These are phyloP conservation scores for Flaveria bidentis DNA, from an alignment of 129 eudicot species.

Conservation along the genomic window DNA sequence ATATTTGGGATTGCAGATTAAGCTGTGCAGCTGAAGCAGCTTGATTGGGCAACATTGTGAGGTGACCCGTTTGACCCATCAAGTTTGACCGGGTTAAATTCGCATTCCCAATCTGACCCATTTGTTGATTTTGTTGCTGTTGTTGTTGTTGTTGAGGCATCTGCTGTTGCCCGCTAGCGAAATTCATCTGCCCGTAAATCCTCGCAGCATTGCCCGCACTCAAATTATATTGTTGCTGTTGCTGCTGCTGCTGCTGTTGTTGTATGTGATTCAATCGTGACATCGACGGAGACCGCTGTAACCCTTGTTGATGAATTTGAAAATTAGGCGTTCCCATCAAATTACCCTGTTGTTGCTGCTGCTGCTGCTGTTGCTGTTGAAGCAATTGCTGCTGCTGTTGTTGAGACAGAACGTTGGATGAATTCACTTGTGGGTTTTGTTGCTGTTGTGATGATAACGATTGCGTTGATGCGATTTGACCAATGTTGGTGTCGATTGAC, in stretches of 20 bases:
- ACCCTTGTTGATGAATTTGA: conserved; percentile 54
- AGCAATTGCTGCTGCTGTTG: conserved; percentile 41
- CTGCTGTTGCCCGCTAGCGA: conserved; percentile 41
- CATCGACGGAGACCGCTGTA: conserved; percentile 60
- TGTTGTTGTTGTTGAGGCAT: conserved; percentile 45
- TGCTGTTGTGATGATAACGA: conserved; percentile 35
- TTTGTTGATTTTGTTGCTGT: conserved; percentile 49
- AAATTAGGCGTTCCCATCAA: conserved; percentile 42
- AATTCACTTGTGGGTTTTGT: conserved; percentile 12
- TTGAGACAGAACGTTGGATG: conserved; percentile 37
- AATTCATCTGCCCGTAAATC: conserved; percentile 71
- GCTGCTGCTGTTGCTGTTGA: conserved; percentile 41
- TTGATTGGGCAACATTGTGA: conserved; percentile 72
- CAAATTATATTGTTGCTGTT: conserved; percentile 29
- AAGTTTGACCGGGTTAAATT: conserved; percentile 53
- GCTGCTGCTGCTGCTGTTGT: conserved; percentile 38
- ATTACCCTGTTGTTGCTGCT: conserved; percentile 38
- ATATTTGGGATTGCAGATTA: conserved; percentile 71
- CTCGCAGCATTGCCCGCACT: conserved; percentile 42
- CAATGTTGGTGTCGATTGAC: conserved; percentile 33
- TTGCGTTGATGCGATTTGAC: conserved; percentile 39
- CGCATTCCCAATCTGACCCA: conserved; percentile 54
- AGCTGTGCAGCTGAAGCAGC: conserved; percentile 70
- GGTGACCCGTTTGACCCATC: conserved; percentile 79
- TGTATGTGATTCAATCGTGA: conserved; percentile 59